Conservation (phyloP, 192 early-diverging fungal genomes). For the Physocladia obscura region DNA sequence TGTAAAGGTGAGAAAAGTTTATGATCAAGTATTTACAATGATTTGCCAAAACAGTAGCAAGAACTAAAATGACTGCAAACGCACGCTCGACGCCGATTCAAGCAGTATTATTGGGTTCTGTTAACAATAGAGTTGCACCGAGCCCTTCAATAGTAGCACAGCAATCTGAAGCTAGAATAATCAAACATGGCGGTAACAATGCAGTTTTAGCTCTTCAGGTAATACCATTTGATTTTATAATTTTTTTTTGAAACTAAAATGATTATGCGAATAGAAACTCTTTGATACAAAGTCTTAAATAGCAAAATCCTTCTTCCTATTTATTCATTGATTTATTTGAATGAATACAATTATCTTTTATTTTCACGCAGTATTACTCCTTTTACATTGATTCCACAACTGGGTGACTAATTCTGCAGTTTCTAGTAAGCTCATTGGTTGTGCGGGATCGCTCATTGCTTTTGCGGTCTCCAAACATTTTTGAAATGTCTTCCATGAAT, state of each 20-base stretch:
- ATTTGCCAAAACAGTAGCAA: neutral
- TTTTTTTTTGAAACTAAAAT: neutral
- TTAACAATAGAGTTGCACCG: neutral
- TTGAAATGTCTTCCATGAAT: constrained; percentile 18
- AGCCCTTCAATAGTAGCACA: too few relatives aligned
- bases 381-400: constrained; percentile 22
- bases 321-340: neutral
- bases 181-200: neutral
- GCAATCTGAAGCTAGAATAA: too few relatives aligned
- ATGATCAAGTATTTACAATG: neutral
- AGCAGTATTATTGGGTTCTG: neutral
- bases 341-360: neutral
- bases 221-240: neutral
- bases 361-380: neutral
- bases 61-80: neutral
- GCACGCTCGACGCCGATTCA: neutral
- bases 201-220: neutral
- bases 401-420: constrained; percentile 13
- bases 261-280: neutral
- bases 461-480: constrained; percentile 21
- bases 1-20: too few relatives aligned
- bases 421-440: constrained; percentile 3
- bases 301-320: neutral
- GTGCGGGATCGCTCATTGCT: neutral
- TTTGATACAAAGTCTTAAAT: neutral